Evolutionary conservation across 192 early-diverging fungal genomes (phyloP), one percentile per base, ranked within the genome.

Genomic region (Umbelopsis ramanniana): DNA sequence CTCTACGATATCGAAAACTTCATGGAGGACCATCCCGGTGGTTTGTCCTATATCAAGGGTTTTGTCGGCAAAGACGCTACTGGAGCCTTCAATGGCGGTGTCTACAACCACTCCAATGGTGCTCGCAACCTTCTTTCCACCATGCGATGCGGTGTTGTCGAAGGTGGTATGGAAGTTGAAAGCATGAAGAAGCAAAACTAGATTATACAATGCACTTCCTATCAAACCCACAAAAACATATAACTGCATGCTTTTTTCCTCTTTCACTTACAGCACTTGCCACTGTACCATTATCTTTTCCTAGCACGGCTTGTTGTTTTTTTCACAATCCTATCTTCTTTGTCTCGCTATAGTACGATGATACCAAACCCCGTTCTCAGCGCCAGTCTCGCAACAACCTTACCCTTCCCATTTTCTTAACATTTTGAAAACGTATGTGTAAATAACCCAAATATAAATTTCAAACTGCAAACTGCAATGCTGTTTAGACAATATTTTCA

Each of bases 71-170:
- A 92, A 77, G 94, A 98, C 74, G 88, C 91, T 75, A 95, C 95
- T 9, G 85, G 82, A 15, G 84, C 92, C 3, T 97, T 97, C 84
- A 93, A 97, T 70, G 95, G 96, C 22, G 94, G 92, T 60, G 86
- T 97, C 17, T 96, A 98, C 79, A 83, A 92, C 75, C 96, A 98
- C 77, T 88, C 90, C 74, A 97, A 94, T 71, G 94, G 92, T 35
- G 95, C 95, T 3, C 83, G 93, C 52, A 93, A 95, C 81, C 80
- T 98, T 67, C 80, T 94, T 85, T 86, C 88, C 19, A 83, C 83
- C 67, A 87, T 93, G 88, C 84, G 92, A 55, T 81, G 92, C 48
- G 91, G 88, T 70, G 87, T 89, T 60, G 75, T 88, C 23, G 74
- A 78, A 60, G 85, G 74, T 74, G 87, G 87, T 72, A 81, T 76